Percentiles rank a stretch among this genome's conserved stretches.
phyloP scores from a whole-genome alignment of 306 rosid species.

The Prunus mira region DNA sequence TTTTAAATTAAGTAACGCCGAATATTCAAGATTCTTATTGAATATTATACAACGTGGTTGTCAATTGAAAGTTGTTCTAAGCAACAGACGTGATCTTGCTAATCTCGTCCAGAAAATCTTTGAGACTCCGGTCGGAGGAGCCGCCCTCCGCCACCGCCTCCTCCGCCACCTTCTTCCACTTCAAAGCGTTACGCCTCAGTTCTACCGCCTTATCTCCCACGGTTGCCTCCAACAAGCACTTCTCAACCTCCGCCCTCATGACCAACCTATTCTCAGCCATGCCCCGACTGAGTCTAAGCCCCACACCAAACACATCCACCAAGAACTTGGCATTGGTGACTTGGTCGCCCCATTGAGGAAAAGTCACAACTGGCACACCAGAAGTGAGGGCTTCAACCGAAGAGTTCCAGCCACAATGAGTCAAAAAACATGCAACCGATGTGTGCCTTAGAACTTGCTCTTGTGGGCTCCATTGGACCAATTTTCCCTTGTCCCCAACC shows the following conservation, averaged over 20 bases:
- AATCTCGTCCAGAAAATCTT: slow-evolving; percentile 41
- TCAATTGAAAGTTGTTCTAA: neutral
- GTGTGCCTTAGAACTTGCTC: slow-evolving; percentile 55
- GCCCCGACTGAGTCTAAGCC: slow-evolving; percentile 35
- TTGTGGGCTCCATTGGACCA: slow-evolving; percentile 70
- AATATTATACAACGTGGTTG: too few relatives aligned
- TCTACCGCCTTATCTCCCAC: slow-evolving; percentile 19
- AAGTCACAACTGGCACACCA: slow-evolving; percentile 64
- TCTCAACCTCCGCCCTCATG: slow-evolving; percentile 31
- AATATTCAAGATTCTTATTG: too few relatives aligned
- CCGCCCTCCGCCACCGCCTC: slow-evolving; percentile 36
- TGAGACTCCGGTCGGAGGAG: slow-evolving; percentile 38
- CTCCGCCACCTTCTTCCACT: slow-evolving; percentile 37
- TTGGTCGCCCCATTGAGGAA: slow-evolving; percentile 89
- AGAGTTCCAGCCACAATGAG: slow-evolving; percentile 87
- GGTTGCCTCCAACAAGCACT: slow-evolving; percentile 42
- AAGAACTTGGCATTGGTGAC: slow-evolving; percentile 61
- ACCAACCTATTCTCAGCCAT: slow-evolving; percentile 28
- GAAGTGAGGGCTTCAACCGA: slow-evolving; percentile 48
- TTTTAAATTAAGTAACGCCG: too few relatives aligned
- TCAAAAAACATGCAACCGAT: slow-evolving; percentile 54
- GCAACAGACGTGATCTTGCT: neutral
- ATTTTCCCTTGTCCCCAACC: slow-evolving; percentile 39
- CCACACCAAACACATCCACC: slow-evolving; percentile 47
- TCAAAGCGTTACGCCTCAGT: slow-evolving; percentile 32